Evolutionary conservation across 2,329 filamentous ascomycete genomes (phyloP), one percentile per base, ranked within the genome.

Genomic region (Fusarium sp.): DNA sequence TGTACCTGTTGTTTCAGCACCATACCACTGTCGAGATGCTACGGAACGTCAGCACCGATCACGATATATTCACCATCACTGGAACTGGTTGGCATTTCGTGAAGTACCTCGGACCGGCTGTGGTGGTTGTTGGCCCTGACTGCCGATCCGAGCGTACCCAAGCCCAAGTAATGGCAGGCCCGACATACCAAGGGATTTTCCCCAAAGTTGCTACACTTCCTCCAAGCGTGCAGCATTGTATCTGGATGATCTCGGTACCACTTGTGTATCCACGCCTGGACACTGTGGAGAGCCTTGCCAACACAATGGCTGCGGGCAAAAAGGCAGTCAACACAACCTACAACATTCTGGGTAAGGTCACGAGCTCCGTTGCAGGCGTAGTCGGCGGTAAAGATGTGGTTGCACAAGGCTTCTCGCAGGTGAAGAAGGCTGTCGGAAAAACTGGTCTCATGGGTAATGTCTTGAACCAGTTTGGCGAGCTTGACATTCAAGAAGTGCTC

Each of bases 21-120:
- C 96, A 99, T 82, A 98, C 96, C 0, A 98, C 96, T 0, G 87
- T 97, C 6, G 96, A 98, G 80, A 93, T 98, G 46, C 89, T 99
- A 64, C 93, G 95, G 59, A 96, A 97, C 76, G 92, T 97, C 65
- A 93, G 89, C 78, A 93, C 94, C 52, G 96, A 99, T 79, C 88
- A 91, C 53, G 96, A 99, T 77, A 89, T 99, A 10, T 99, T 99
- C 83, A 98, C 96, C 3, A 92, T 99, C 62, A 98, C 96, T 0
- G 96, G 96, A n/a, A 93, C 93, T 25, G 96, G 96, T 12, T 99
- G 96, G 96, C 96, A 99, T 82, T 99, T 98, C 82, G 90, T 99
- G 83, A 99, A 99, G 83, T 98, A 93, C 78, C 89, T 99, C 10
- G 96, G 96, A 1, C 96, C 96, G 2, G 94, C 94, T 9, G 92